Percentiles rank a stretch among this genome's conserved stretches.
Conservation (phyloP, 495 filamentous ascomycete species). For the Penicillium steckii region DNA sequence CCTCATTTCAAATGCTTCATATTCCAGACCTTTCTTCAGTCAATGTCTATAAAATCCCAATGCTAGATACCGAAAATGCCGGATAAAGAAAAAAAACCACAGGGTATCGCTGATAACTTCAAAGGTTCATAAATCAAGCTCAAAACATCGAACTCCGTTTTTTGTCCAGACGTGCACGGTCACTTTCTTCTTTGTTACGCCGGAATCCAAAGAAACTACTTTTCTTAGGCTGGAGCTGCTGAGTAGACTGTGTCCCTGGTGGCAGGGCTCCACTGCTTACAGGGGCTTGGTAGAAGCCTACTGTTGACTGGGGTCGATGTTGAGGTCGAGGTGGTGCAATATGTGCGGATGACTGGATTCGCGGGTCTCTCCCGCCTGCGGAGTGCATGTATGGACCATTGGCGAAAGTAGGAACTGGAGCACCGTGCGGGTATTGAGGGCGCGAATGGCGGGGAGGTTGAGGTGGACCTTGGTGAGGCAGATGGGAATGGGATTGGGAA, state of each 20-base stretch:
- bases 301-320: constrained; percentile 20
- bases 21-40: neutral
- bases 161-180: constrained; percentile 41
- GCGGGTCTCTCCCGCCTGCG: constrained; percentile 14
- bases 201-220: constrained; percentile 51
- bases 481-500: constrained; percentile 14
- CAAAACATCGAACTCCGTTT: constrained; percentile 54
- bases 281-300: constrained; percentile 15
- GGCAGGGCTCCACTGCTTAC: constrained; percentile 20
- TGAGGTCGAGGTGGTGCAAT: constrained; percentile 16
- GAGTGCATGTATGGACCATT: constrained; percentile 16
- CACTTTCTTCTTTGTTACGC: constrained; percentile 27
- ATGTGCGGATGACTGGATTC: constrained; percentile 20
- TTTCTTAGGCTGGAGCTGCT: constrained; percentile 39
- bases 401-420: constrained; percentile 9
- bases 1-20: neutral
- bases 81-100: neutral
- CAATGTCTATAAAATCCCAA: neutral
- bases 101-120: constrained; percentile 19
- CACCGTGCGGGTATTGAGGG: constrained; percentile 11
- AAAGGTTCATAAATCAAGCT: constrained; percentile 23
- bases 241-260: constrained; percentile 1
- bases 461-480: constrained; percentile 1
- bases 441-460: constrained; percentile 12
- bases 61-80: neutral